Evolutionary conservation across 305 asterid species (phyloP), one percentile per base, ranked within the genome.

Genomic region (Fraxinus greggii): DNA sequence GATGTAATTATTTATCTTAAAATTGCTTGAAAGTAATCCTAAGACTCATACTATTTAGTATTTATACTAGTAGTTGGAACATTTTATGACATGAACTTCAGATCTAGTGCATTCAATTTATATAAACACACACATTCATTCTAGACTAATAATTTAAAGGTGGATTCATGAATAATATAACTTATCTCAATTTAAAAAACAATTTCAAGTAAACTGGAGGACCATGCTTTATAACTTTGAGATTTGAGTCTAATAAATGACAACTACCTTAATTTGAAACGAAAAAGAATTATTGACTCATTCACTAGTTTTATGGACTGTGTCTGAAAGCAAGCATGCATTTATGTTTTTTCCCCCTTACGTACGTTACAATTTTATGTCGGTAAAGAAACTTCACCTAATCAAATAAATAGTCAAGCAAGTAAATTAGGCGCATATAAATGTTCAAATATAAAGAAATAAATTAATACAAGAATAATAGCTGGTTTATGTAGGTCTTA

Each of bases 381-480:
- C 72, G 72, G 72, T 63, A 26, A 63, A 63, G 29, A 63, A 63
- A 24, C 72, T 24, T 63, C 72, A 63, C 72, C 72, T 63, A 63
- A 24, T 63, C 72, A 24, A 63, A 21, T 63, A 24, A 7, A 23
- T 13, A 45, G 19, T 45, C n/a, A 12, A 42, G 17, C 12, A 45
- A 12, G 4, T 45, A 45, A 42, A 45, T 45, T 12, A 45, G 5
- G 15, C 1, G 56, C 1, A 48, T 15, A 48, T 48, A 48, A 45
- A 48, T 48, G 21, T 48, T 48, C 21, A 48, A 48, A 48, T 17
- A 48, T 48, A 21, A 48, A 48, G 59, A 48, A 48, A 48, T 48
- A 13, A 45, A 45, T 40, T 40, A 40, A 10, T 21, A 24, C 17
- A 63, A 24, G 7, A 24, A 10, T 9, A 0, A 1, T 23, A 21